A percentile compares a stretch with the other conserved stretches of the same genome.
Conservation (phyloP, 179 eudicot genomes). For the Spergularia azorica region DNA sequence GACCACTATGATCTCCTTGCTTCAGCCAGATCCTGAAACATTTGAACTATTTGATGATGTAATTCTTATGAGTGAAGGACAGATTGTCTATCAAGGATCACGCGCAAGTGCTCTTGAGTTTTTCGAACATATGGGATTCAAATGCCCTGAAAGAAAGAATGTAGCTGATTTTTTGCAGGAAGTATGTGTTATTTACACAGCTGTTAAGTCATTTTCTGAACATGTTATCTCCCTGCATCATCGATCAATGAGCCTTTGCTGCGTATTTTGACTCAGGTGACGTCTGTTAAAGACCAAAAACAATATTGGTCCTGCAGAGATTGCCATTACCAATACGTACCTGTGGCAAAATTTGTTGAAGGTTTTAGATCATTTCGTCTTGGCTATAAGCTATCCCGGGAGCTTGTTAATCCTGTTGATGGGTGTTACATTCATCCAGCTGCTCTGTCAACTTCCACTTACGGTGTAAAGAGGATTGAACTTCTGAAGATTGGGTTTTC, state of each 20-base stretch:
- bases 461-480: constrained; percentile 55
- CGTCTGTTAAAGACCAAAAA: constrained; percentile 66
- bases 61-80: constrained; percentile 70
- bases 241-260: constrained; percentile 10
- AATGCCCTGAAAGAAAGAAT: constrained; percentile 78
- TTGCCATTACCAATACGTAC: constrained; percentile 51
- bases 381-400: constrained; percentile 49
- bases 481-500: constrained; percentile 73
- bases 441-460: constrained; percentile 57
- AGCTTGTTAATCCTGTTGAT: constrained; percentile 60
- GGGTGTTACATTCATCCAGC: constrained; percentile 60
- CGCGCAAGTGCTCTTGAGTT: constrained; percentile 59
- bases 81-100: constrained; percentile 80
- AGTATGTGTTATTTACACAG: constrained; percentile 38
- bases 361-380: constrained; percentile 56
- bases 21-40: constrained; percentile 82
- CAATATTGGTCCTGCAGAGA: constrained; percentile 60
- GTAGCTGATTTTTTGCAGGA: constrained; percentile 84
- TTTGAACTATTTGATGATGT: constrained; percentile 74
- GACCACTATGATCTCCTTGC: constrained; percentile 64
- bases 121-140: constrained; percentile 68
- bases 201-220: background rate
- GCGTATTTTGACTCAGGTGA: constrained; percentile 46
- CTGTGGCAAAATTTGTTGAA: constrained; percentile 69
- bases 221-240: background rate